Base-by-base conservation (phyloP, 2,329 filamentous ascomycete genomes). In the Fusarium hainanense region DNA sequence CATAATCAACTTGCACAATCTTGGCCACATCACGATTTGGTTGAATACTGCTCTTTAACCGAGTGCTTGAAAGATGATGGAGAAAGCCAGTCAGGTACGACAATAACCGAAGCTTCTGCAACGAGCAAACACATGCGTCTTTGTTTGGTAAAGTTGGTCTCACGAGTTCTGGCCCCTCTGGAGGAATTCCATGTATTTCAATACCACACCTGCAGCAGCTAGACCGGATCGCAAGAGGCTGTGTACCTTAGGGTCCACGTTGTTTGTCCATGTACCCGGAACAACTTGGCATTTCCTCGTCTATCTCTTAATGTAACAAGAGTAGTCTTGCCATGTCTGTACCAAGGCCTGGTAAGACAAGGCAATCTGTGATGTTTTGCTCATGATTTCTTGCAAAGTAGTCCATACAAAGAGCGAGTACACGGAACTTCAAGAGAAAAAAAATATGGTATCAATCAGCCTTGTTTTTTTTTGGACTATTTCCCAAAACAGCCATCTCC, bases 131-230 rank as follows among this genome's bases (percentile, higher is more conserved):
- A 20, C 11, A 6, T 16, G 27, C 44, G 25, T 43, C 40, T 32
- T 23, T 54, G 40, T 34, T 56, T 54, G 56, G 49, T 18, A 32
- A 30, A n/a, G 20, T 21, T 47, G 21, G 54, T 51, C 43, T 16
- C 52, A 41, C 40, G 23, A 43, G 67, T 63, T 74, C 58, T 73
- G 52, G 70, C 65, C 60, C 49, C 47, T 54, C 18, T 3, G 44
- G 59, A 63, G 49, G 50, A 60, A 70, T 72, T 67, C 50, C 51
- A 63, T 57, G 30, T 11, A 60, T 44, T 55, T 44, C 41, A 49
- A 46, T 46, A 41, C 30, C 56, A 57, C 57, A 9, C 51, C 66
- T 14, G n/a, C 25, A 55, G 47, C 52, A 44, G 41, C 42, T 46
- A 32, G 25, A 28, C 37, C 18, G 18, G 6, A 37, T n/a, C 9